Base-by-base conservation (phyloP, 2,329 filamentous ascomycete genomes). In the Penicillium sp. region DNA sequence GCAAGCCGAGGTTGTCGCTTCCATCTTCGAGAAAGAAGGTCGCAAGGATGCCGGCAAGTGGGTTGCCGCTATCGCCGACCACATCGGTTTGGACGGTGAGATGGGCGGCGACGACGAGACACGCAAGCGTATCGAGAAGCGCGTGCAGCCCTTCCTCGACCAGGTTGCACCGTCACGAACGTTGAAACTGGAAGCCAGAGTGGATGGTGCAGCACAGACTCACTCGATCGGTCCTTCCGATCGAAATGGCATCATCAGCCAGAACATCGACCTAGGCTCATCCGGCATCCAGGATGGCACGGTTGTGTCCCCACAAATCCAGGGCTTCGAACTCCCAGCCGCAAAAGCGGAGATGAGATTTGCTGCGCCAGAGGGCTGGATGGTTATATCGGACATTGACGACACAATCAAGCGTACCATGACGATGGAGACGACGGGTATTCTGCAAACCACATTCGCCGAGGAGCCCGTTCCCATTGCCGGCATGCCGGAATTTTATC, bases 351-450 rank as follows among this genome's bases (percentile, higher is more conserved):
- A 83, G 56, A 96, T 91, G 0, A 82, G 86, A 16, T 92, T 89
- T 66, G 89, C 90, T 0, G 86, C 85, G 16, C 84, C 88, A 0
- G 85, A 89, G 44, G 92, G 93, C 7, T 97, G 92, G 92, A 85
- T 85, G 11, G 77, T 97, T 11, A 87, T 97, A 59, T 93, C 89
- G 34, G 93, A 97, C 66, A 85, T 97, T 62, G 94, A 97, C 69
- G 93, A 97, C 74, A 96, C 92, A 0, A 96, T 97, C 79, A 97
- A 97, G 75, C 79, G 92, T 62, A 97, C 93, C 0, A 81, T 89
- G 71, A 96, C 93, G 0, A 85, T 87, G 39, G 88, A 90, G 46
- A 87, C 91, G 0, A 81, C 89, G 7, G 91, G 91, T 2, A 93
- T 97, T 65, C 78, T 97, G 5, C 83, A 85, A 43, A 88, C 88